Base-by-base conservation (phyloP, 2,329 filamentous ascomycete species). In the Fusarium equiseti region DNA sequence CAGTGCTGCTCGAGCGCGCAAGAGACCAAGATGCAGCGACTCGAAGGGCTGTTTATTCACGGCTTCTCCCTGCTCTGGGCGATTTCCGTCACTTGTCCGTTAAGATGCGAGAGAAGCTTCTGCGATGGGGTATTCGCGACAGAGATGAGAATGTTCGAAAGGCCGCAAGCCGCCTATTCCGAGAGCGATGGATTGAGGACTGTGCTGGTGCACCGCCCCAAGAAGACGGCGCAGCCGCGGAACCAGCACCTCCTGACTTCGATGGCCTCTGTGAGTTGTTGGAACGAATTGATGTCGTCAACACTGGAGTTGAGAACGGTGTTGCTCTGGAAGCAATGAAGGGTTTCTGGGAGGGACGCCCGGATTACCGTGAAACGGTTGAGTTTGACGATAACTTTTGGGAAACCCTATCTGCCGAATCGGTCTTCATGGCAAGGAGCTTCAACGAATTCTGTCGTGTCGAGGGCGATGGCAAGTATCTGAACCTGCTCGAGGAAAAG, bases 101-200 rank as follows among this genome's bases (percentile, higher is more conserved):
- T 26, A 94, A 92, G 3, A 97, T 98, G 90, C 88, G 96, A 77
- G 96, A 99, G 81, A 98, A 98, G 80, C 86, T 99, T 32, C 87
- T 99, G 29, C 89, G 96, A 42, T 99, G 96, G 96, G 96, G 96
- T 53, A 84, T 99, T 43, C 90, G 95, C 42, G 96, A 99, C 79
- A 89, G 96, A 79, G 96, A 99, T 73, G 95, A 98, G 72, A 94
- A 92, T 73, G 96, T 99, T 15, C 90, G 95, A 55, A 97, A 97
- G 79, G 95, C 95, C 11, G 93, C 96, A 6, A 94, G 92, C 10
- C 91, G 93, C 48, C 85, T 98, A 9, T 99, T 99, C 82, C 90
- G 92, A 66, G 95, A 98, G 77, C 89, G 94, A n/a, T 99, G 96
- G 96, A 95, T 99, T 66, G 95, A 98, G 77, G 94, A 98, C 77